A percentile compares a stretch with the other conserved stretches of the same genome.
phyloP scores from a whole-genome alignment of 1,139 yeast species.

The Saccharomyces hybrid region DNA sequence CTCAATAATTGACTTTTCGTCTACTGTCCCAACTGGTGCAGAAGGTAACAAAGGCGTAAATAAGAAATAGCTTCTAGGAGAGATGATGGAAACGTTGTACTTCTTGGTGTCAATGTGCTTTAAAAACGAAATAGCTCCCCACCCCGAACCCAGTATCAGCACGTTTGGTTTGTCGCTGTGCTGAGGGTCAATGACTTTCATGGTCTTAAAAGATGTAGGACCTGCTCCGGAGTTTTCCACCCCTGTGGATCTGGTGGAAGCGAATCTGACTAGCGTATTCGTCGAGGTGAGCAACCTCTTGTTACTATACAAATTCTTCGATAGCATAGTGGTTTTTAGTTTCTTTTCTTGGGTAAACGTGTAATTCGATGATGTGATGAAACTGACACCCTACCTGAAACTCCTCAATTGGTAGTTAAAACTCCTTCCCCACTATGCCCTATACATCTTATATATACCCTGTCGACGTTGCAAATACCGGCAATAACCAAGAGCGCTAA shows the following conservation, averaged over 20 bases:
- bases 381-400: background rate
- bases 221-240: slow-evolving; percentile 27
- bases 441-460: background rate
- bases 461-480: background rate
- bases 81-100: slow-evolving; percentile 82
- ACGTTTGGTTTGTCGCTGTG: slow-evolving; percentile 33
- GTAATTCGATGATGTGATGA: background rate
- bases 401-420: background rate
- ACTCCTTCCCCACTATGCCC: background rate
- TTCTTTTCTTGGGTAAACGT: background rate
- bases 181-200: slow-evolving; percentile 31
- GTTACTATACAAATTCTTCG: background rate
- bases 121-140: slow-evolving; percentile 84
- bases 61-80: slow-evolving; percentile 90
- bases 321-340: background rate
- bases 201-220: slow-evolving; percentile 35
- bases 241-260: slow-evolving; percentile 2
- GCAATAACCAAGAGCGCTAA: background rate
- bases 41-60: slow-evolving; percentile 93
- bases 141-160: slow-evolving; percentile 86
- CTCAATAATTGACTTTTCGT: slow-evolving; percentile 83
- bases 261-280: background rate
- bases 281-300: background rate
- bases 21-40: slow-evolving; percentile 90
- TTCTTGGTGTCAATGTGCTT: slow-evolving; percentile 80